A percentile compares a stretch with the other conserved stretches of the same genome.
Evolutionary conservation across 495 filamentous ascomycete species (phyloP).

Genomic region (Podospora pseudopauciseta): DNA sequence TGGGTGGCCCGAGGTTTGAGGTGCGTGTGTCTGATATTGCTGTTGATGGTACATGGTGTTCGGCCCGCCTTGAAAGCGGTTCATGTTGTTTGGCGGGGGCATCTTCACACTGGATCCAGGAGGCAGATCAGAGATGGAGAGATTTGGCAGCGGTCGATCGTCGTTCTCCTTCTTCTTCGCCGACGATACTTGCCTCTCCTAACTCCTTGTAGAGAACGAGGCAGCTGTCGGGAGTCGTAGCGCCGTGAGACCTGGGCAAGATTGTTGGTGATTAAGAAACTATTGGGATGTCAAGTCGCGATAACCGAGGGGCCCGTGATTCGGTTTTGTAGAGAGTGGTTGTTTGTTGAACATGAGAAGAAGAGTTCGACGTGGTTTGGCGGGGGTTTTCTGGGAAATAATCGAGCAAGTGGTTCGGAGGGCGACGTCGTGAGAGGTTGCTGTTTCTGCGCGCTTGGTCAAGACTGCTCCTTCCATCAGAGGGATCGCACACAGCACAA

Average conservation of each 20-base stretch:
- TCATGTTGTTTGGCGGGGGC: constrained; percentile 30
- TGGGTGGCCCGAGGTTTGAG: constrained; percentile 42
- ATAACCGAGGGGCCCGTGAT: background rate
- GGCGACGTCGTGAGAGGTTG: background rate
- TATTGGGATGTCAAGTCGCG: background rate
- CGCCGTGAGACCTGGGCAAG: background rate
- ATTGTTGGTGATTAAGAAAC: background rate
- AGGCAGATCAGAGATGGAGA: constrained; percentile 6
- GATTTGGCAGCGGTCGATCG: background rate
- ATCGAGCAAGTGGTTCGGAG: background rate
- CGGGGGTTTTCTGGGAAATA: background rate
- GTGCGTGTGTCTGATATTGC: constrained; percentile 43
- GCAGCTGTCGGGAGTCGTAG: background rate
- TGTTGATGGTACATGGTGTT: constrained; percentile 46
- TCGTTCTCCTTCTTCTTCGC: background rate
- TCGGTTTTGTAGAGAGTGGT: background rate
- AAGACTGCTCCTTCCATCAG: background rate
- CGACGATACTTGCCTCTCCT: background rate
- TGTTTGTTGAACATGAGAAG: background rate
- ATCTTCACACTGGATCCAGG: constrained; percentile 23
- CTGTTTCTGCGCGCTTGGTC: background rate
- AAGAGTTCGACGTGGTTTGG: background rate
- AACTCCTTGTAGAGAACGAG: background rate
- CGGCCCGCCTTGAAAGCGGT: constrained; percentile 35
- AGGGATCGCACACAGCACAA: background rate